Evolutionary conservation across 441 rosid species (phyloP).

Genomic region (Brassica hybrid): DNA sequence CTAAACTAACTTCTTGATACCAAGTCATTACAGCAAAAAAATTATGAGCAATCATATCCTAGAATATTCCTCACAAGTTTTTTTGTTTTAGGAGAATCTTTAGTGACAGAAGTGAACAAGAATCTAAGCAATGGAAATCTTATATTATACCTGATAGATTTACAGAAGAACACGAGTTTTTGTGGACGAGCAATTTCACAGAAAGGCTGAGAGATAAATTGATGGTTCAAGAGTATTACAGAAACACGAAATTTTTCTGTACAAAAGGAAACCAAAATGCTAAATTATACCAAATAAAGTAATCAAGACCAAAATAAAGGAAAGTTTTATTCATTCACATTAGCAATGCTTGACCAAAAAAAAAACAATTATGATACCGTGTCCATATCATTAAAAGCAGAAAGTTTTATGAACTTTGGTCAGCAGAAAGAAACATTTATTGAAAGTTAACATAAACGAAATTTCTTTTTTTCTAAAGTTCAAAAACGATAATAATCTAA

Average conservation of each 20-base stretch:
- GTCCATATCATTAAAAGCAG: constrained; percentile 15
- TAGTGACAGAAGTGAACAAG: constrained; percentile 3
- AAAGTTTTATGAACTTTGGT: not conserved
- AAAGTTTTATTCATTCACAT: constrained; percentile 18
- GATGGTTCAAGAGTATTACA: constrained; percentile 1
- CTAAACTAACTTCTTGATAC: not conserved
- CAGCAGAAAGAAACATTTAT: not conserved
- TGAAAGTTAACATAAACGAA: not conserved
- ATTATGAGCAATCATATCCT: not conserved
- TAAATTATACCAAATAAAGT: not conserved
- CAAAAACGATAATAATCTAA: not conserved
- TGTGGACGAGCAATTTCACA: constrained; percentile 9
- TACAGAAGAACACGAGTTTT: constrained; percentile 20
- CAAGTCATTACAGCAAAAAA: not conserved
- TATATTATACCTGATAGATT: constrained; percentile 2
- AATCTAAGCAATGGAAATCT: not conserved
- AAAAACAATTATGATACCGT: constrained; percentile 19
- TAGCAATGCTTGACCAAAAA: constrained; percentile 31
- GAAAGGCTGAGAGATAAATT: not conserved
- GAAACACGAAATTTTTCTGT: not conserved
- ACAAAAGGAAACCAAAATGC: constrained; percentile 8
- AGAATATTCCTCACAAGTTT: not conserved
- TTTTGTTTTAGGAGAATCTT: not conserved
- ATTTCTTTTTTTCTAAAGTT: not conserved
- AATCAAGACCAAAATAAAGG: not conserved